These are phyloP conservation scores for Irpex rosettiformis DNA, from an alignment of 1,284 basidiomycete species.

Conservation along the genomic window DNA sequence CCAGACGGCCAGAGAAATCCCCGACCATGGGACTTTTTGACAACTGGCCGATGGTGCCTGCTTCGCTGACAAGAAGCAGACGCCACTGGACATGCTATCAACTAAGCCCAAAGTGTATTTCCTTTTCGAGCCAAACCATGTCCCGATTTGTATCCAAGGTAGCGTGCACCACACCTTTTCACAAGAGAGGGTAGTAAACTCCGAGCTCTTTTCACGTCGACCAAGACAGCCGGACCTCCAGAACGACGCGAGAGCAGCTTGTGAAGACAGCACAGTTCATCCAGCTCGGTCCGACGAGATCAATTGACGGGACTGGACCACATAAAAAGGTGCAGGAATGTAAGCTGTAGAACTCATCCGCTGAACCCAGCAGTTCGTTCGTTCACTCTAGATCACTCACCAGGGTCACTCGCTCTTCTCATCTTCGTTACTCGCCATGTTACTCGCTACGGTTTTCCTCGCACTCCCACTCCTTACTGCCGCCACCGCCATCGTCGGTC, in stretches of 20 bases:
- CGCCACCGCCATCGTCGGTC: conserved; percentile 6
- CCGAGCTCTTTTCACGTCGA: background rate
- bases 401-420: background rate
- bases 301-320: too few relatives aligned
- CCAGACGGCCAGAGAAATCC: too few relatives aligned
- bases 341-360: background rate
- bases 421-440: background rate
- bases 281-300: background rate
- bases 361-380: background rate
- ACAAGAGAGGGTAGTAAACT: background rate
- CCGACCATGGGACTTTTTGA: too few relatives aligned
- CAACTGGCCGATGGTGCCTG: background rate
- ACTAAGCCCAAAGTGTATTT: background rate
- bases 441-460: background rate
- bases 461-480: conserved; percentile 7
- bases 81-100: background rate
- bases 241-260: too few relatives aligned
- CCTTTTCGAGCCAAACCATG: background rate
- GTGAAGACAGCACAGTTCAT: too few relatives aligned
- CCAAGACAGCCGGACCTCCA: too few relatives aligned
- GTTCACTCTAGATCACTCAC: background rate
- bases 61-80: background rate
- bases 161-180: background rate
- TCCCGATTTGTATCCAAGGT: background rate
- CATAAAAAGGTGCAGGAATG: background rate